phyloP scores from a whole-genome alignment of 257 asterid genomes.

The Rhazya stricta region DNA sequence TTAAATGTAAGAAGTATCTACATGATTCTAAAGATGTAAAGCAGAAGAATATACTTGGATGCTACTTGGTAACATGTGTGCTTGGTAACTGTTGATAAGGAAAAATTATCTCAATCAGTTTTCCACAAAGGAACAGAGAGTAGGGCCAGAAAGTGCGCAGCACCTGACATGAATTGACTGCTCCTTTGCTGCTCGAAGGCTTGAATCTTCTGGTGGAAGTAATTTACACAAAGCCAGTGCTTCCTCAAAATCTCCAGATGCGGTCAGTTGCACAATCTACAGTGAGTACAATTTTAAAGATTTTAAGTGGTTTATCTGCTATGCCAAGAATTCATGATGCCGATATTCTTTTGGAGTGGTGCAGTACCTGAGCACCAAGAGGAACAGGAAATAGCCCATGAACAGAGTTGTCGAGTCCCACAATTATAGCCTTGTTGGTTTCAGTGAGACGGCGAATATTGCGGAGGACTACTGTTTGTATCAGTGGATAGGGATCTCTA shows the following conservation, averaged over 20 bases:
- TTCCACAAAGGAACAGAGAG: neutral
- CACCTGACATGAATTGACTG: conserved; percentile 97
- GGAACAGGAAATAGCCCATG: conserved; percentile 95
- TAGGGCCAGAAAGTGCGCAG: neutral
- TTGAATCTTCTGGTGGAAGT: conserved; percentile 96
- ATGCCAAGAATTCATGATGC: neutral
- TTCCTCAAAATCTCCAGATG: conserved; percentile 97
- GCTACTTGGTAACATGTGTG: neutral
- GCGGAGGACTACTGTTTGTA: conserved; percentile 92
- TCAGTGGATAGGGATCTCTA: conserved; percentile 81
- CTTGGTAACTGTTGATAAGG: neutral
- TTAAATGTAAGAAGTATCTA: neutral
- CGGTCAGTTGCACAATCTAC: conserved; percentile 97
- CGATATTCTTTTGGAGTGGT: neutral
- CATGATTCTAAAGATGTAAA: neutral
- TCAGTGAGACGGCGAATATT: conserved; percentile 71
- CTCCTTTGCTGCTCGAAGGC: conserved; percentile 90
- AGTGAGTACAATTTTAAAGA: conserved; percentile 22
- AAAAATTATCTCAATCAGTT: neutral
- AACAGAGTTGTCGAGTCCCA: conserved; percentile 75
- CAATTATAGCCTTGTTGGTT: conserved; percentile 59
- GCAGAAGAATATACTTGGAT: neutral
- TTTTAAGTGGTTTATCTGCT: neutral
- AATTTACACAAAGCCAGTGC: conserved; percentile 92
- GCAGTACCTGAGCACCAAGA: conserved; percentile 91